Evolutionary conservation across 2,329 filamentous ascomycete species (phyloP), one percentile per base, ranked within the genome.

Genomic region (Phialophora tarda): DNA sequence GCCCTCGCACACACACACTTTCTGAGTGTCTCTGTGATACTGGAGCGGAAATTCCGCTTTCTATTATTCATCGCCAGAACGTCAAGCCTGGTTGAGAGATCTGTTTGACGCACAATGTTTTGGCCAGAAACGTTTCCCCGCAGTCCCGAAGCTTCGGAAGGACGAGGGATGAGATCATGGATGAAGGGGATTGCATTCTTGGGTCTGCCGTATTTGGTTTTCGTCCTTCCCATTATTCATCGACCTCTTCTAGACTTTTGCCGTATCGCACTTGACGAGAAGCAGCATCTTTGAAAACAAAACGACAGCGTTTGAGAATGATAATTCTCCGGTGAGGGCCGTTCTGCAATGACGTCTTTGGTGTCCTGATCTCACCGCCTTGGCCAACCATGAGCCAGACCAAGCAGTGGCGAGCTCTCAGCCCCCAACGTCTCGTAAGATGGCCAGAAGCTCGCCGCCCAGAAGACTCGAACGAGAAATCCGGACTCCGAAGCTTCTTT

Each of bases 401-500:
- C 17, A 7, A 8, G 38, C 38, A 11, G 14, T 17, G 34, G 38
- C 26, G 12, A 59, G 6, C 47, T 14, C 21, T 60, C 32, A 44
- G 59, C 59, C 47, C 59, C 59, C 47, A 61, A 26, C 48, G 48
- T 28, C 23, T n/a, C 11, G 21, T 51, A 51, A 51, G 48, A 24
- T 28, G 48, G 24, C 48, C 21, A 51, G 48, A 51, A 58, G n/a
- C 55, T 59, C 26, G 24, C 23, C 17, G 23, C 28, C 17, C 59
- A 38, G 50, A 26, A 44, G 28, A 38, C 47, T 51, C 59, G 21
- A 53, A 38, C n/a, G 48, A 53, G 30, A 61, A 53, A 32, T 61
- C 50, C 59, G 59, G 59, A 38, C 47, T 51, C 59, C 59, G 59
- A 61, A 53, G 28, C 53, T 50, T 50, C 47, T 26, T 61, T 28